These are phyloP conservation scores for Vanrija sp. DNA, from an alignment of 1,284 basidiomycete species.

Conservation along the genomic window DNA sequence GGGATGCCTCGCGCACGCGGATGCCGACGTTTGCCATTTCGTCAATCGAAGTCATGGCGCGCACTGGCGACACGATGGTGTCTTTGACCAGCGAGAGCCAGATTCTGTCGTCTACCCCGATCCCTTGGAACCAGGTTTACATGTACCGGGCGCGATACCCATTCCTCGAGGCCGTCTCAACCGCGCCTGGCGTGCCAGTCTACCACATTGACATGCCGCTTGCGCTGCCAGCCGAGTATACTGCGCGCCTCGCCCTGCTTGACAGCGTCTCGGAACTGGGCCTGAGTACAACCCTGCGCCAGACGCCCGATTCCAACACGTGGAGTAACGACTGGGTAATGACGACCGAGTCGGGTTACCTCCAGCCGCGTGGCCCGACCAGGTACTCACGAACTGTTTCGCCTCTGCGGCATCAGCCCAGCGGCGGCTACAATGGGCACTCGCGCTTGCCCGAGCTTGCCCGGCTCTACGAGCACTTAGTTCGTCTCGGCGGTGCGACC, in stretches of 20 bases:
- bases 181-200: not conserved
- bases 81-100: constrained; percentile 5
- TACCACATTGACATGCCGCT: constrained; percentile 20
- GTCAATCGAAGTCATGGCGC: constrained; percentile 5
- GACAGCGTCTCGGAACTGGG: constrained; percentile 5
- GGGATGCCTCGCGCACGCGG: constrained; percentile 3
- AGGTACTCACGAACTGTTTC: not conserved
- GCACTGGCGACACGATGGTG: not conserved
- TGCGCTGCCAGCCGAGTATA: constrained; percentile 1
- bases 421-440: not conserved
- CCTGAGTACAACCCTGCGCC: not conserved
- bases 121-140: constrained; percentile 6
- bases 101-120: not conserved
- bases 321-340: constrained; percentile 6
- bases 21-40: constrained; percentile 6
- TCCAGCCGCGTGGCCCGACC: not conserved
- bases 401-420: not conserved
- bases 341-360: constrained; percentile 10
- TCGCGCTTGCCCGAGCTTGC: constrained; percentile 4
- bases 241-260: constrained; percentile 2
- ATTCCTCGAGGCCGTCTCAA: constrained; percentile 9
- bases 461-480: constrained; percentile 9
- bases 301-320: not conserved
- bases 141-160: constrained; percentile 10
- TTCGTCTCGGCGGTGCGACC: not conserved